Evolutionary conservation across 805 yeast species (phyloP), one percentile per base, ranked within the genome.

Genomic region (Isabelozyma rhagii): DNA sequence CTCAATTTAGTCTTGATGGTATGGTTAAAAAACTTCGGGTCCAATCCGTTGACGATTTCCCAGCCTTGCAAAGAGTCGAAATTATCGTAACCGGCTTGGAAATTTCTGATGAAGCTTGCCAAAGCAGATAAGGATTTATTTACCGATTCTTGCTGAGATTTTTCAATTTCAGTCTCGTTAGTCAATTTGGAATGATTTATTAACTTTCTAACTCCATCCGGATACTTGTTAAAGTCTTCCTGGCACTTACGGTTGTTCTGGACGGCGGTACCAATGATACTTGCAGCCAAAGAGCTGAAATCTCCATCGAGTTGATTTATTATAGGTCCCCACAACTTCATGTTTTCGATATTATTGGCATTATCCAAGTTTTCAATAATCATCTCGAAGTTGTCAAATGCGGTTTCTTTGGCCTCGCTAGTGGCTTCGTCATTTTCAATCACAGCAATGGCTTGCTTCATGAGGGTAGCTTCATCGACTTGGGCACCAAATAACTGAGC

Each of bases 311-410:
- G 70, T 47, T 79, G 78, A 1, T 67, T 63, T n/a, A 90, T 71
- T 41, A 92, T 64, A 3, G 84, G 74, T 18, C 78, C 82, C 99
- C 98, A 94, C 54, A 91, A 77, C 55, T 83, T 81, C 74, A 92
- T 63, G 58, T 86, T 87, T 55, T 88, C 93, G 56, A 93, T 84
- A 60, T 90, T 90, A 68, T 93, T 92, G 21, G 98, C 98, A 66
- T 94, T 94, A 67, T 94, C 98, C 52, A 93, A 68, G 60, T 91
- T 91, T 63, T 93, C 98, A 45, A 94, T 85, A 46, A 93, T 74
- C 93, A 92, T 90, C 65, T 93, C 97, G 60, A 93, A 87, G 64
- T 90, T 89, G 55, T 93, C 97, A 52, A 91, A 79, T 0, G 97
- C 96, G 8, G 81, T 79, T 46, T 85, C 74, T 58, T 86, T 87